phyloP scores from a whole-genome alignment of 164 flowering plant genomes.

The Annona squamosa region DNA sequence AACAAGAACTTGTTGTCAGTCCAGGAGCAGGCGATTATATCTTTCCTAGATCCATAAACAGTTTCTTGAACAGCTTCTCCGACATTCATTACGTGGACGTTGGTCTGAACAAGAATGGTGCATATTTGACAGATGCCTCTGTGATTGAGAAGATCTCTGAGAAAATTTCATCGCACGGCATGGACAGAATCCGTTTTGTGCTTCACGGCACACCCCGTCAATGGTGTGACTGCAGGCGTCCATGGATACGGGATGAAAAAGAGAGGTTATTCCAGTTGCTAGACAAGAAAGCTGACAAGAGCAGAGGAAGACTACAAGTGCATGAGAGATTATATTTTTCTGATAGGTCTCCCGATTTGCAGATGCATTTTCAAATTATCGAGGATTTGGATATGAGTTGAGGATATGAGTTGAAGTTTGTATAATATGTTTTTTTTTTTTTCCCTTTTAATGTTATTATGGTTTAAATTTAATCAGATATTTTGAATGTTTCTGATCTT shows the following conservation, averaged over 20 bases:
- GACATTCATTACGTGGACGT: conserved; percentile 82
- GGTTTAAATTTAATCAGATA: too few relatives aligned
- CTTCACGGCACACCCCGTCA: conserved; percentile 92
- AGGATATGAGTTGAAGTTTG: conserved; percentile 31
- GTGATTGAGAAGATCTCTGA: conserved; percentile 41
- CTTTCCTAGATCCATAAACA: conserved; percentile 43
- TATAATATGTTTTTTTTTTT: neutral
- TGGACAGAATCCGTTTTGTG: conserved; percentile 37
- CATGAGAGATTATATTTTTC: conserved; percentile 62
- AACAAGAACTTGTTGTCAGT: conserved; percentile 12
- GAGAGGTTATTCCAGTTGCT: conserved; percentile 46
- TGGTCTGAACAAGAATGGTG: conserved; percentile 69
- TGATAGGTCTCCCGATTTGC: conserved; percentile 44
- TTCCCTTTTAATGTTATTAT: too few relatives aligned
- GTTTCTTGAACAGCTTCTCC: conserved; percentile 54
- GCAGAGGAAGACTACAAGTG: conserved; percentile 50
- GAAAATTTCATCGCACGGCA: conserved; percentile 21
- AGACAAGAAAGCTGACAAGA: conserved; percentile 30
- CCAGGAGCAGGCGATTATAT: conserved; percentile 22
- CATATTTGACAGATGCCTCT: conserved; percentile 52
- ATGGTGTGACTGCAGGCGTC: conserved; percentile 58
- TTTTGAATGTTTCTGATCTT: too few relatives aligned
- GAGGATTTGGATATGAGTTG: conserved; percentile 51
- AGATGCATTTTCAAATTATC: conserved; percentile 92
- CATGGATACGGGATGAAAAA: conserved; percentile 61